Percentiles rank a stretch among this genome's conserved stretches.
Evolutionary conservation across 805 yeast species (phyloP).

Genomic region (Kodamaea leandrae): DNA sequence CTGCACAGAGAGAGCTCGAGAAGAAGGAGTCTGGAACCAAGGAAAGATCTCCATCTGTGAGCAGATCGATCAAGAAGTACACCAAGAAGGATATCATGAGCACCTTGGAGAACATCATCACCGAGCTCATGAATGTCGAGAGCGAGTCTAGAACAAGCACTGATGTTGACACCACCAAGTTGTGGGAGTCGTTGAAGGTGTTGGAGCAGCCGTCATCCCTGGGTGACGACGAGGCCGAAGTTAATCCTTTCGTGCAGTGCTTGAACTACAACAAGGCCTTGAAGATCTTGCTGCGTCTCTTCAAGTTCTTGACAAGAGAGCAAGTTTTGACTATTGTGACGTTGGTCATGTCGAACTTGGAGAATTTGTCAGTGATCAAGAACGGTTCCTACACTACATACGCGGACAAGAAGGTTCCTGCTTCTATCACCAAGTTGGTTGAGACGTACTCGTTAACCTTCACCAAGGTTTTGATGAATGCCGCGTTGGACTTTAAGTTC

Average conservation of each 20-base stretch:
- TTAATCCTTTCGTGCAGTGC: constrained; percentile 80
- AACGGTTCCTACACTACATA: constrained; percentile 77
- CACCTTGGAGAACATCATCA: constrained; percentile 74
- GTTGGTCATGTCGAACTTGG: constrained; percentile 74
- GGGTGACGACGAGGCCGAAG: constrained; percentile 45
- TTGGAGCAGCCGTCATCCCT: constrained; percentile 59
- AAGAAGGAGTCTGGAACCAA: constrained; percentile 27
- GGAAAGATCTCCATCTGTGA: constrained; percentile 28
- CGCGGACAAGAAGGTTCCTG: constrained; percentile 48
- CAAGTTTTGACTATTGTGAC: constrained; percentile 77
- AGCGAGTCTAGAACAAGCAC: constrained; percentile 45
- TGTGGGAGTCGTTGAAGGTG: constrained; percentile 80
- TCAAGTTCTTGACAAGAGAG: constrained; percentile 74
- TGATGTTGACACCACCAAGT: constrained; percentile 37
- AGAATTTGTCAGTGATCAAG: constrained; percentile 71
- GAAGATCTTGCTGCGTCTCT: constrained; percentile 83
- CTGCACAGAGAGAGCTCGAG: constrained; percentile 46
- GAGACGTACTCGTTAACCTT: constrained; percentile 79
- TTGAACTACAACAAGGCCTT: constrained; percentile 83
- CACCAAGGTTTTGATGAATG: constrained; percentile 78
- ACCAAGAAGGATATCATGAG: constrained; percentile 50
- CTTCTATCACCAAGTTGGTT: constrained; percentile 53
- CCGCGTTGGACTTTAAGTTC: constrained; percentile 77
- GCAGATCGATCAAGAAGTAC: constrained; percentile 31
- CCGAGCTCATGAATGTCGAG: constrained; percentile 75